These are phyloP conservation scores for Xerocomellus chrysenteron DNA, from an alignment of 768 basidiomycete genomes.

Conservation along the genomic window DNA sequence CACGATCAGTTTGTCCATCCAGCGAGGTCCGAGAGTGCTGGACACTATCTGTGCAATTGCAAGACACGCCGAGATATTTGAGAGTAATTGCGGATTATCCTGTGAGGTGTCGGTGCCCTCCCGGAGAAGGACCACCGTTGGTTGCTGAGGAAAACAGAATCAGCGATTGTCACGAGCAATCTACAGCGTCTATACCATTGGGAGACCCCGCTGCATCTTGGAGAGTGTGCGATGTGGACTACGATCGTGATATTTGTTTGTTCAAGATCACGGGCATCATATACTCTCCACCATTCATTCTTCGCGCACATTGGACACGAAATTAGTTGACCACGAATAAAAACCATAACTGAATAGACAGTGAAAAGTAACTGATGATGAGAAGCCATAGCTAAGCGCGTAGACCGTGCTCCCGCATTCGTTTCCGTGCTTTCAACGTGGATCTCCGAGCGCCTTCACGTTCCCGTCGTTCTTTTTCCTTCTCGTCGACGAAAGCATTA, in stretches of 20 bases:
- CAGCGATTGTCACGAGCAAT: conserved; percentile 7
- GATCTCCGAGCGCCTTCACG: conserved; percentile 50
- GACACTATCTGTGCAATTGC: conserved; percentile 90
- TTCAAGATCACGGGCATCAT: background rate
- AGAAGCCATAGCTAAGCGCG: conserved; percentile 3
- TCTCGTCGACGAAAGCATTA: too few relatives aligned
- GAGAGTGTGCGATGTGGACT: conserved; percentile 9
- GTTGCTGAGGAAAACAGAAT: conserved; percentile 63
- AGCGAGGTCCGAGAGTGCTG: conserved; percentile 94
- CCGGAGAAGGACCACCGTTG: conserved; percentile 91
- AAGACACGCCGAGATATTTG: conserved; percentile 95
- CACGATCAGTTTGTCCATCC: conserved; percentile 99
- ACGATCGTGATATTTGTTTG: conserved; percentile 24
- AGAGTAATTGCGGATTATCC: conserved; percentile 87
- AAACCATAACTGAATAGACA: background rate
- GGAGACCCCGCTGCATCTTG: conserved; percentile 84
- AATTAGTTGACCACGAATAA: too few relatives aligned
- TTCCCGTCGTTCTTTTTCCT: too few relatives aligned
- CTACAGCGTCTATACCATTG: conserved; percentile 54
- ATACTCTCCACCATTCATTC: background rate
- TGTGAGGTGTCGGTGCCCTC: conserved; percentile 97
- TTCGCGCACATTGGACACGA: background rate
- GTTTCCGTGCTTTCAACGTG: conserved; percentile 14
- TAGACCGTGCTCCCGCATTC: background rate
- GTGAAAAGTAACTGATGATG: background rate